Base-by-base conservation (phyloP, 2,329 filamentous ascomycete genomes). In the Bipolaris zeicola region DNA sequence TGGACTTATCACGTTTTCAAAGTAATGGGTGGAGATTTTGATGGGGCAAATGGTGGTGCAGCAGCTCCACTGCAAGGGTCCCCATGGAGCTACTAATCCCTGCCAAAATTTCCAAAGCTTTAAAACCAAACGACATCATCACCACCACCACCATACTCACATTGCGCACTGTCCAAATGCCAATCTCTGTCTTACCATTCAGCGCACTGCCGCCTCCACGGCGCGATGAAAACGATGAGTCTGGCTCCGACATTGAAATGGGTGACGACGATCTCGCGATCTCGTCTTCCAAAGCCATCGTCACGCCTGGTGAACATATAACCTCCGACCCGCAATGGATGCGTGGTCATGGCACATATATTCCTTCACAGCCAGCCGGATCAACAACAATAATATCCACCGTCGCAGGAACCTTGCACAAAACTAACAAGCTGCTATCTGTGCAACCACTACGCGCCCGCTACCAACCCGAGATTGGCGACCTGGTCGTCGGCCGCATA, bases 311-410 rank as follows among this genome's bases (percentile, higher is more conserved):
- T 70, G 90, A 96, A 73, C 80, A 89, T 58, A 91, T 98, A 67
- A 97, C 94, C 10, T 85, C 88, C 63, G 92, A 97, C 77, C 85
- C 92, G n/a, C 92, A 97, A 81, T 98, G 92, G 92, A 98, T 98
- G 94, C 79, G 92, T 79, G 95, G 95, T 69, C 95, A 99, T 79
- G 95, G 95, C 65, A 99, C 95, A 47, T 96, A 91, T 76, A 82
- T 90, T 44, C 84, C 85, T 16, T 77, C 83, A 4, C 76, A 80
- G 44, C 55, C 50, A 13, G 24, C 55, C 0, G 47, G 44, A 14
- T 82, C 84, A 49, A 85, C 84, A 4, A 83, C 87, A 57, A 99
- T 99, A 72, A 86, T 89, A 55, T 93, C 92, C 45, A 96, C 95
- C 5, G 89, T 99, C 31, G 93, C 93, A 6, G 95, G 95, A 69